Conservation (phyloP, 2,329 filamentous ascomycete species). For the Neofusicoccum parvum region DNA sequence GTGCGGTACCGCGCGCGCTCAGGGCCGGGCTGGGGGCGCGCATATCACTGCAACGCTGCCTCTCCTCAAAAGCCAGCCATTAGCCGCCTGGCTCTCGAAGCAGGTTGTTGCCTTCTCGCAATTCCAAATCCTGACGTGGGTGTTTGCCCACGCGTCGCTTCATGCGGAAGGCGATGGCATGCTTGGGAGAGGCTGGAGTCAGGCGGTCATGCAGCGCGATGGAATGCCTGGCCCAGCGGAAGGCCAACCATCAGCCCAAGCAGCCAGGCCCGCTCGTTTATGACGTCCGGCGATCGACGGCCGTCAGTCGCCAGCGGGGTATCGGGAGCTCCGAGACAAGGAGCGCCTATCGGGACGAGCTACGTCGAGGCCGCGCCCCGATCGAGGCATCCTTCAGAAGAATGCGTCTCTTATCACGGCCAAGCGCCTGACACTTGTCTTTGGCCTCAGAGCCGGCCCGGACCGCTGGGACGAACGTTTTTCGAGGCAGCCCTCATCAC, state of each 20-base stretch:
- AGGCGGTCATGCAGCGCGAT: conserved; percentile 17
- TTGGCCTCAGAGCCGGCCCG: conserved; percentile 22
- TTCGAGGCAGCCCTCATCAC: conserved; percentile 20
- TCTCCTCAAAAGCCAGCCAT: neutral
- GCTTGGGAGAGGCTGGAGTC: conserved; percentile 11
- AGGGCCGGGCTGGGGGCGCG: neutral
- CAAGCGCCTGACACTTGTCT: conserved; percentile 23
- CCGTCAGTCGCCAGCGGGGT: conserved; percentile 16
- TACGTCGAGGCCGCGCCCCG: neutral
- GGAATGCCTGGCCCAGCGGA: conserved; percentile 14
- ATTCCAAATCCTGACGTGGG: conserved; percentile 18
- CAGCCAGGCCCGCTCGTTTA: neutral
- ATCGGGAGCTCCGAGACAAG: conserved; percentile 22
- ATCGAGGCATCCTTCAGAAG: conserved; percentile 19
- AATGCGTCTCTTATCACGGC: conserved; percentile 15
- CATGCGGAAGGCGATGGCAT: conserved; percentile 14
- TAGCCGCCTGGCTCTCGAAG: neutral
- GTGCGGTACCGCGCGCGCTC: neutral
- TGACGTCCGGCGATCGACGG: conserved; percentile 10
- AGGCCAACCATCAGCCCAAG: conserved; percentile 16
- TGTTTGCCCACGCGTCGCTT: conserved; percentile 2
- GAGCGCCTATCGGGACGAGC: conserved; percentile 18
- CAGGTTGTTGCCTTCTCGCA: conserved; percentile 6
- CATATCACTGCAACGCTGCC: conserved; percentile 18
- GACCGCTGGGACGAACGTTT: conserved; percentile 23